Conservation (phyloP, 2,329 filamentous ascomycete species). For the Colletotrichum euphorbiae region DNA sequence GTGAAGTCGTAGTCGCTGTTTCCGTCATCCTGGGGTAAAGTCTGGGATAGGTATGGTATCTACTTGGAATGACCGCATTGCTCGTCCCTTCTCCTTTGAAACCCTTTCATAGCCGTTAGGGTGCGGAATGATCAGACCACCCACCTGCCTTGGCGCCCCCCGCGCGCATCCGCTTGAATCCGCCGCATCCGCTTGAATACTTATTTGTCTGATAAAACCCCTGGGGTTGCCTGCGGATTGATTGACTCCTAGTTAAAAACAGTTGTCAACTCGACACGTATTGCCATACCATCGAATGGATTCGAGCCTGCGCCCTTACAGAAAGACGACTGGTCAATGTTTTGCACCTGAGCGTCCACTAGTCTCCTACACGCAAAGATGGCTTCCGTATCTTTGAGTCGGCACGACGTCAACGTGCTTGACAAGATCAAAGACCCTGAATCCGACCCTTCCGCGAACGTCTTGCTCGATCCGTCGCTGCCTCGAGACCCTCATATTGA, state of each 20-base stretch:
- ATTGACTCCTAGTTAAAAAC: not conserved
- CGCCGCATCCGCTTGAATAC: conserved; percentile 1
- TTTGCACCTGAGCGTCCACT: not conserved
- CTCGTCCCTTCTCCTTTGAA: conserved; percentile 22
- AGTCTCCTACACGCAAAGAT: conserved; percentile 49
- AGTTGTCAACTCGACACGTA: not conserved
- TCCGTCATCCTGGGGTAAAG: conserved; percentile 22
- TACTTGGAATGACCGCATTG: conserved; percentile 18
- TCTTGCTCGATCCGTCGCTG: conserved; percentile 65
- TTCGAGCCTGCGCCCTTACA: not conserved
- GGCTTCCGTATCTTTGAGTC: conserved; percentile 63
- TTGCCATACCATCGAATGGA: not conserved
- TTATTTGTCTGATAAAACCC: conserved; percentile 21
- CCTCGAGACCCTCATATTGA: conserved; percentile 69
- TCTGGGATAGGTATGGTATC: conserved; percentile 3
- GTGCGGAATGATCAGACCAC: conserved; percentile 37
- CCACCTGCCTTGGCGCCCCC: conserved; percentile 3
- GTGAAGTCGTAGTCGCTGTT: conserved; percentile 20
- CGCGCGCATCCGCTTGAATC: conserved; percentile 2
- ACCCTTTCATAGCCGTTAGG: conserved; percentile 37
- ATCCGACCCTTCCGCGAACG: conserved; percentile 64
- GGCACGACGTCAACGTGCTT: conserved; percentile 70
- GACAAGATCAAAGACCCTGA: conserved; percentile 77
- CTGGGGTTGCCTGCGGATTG: not conserved
- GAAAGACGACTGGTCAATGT: not conserved